Conservation (phyloP, 345 rosid species). For the Syzygium oleosum region DNA sequence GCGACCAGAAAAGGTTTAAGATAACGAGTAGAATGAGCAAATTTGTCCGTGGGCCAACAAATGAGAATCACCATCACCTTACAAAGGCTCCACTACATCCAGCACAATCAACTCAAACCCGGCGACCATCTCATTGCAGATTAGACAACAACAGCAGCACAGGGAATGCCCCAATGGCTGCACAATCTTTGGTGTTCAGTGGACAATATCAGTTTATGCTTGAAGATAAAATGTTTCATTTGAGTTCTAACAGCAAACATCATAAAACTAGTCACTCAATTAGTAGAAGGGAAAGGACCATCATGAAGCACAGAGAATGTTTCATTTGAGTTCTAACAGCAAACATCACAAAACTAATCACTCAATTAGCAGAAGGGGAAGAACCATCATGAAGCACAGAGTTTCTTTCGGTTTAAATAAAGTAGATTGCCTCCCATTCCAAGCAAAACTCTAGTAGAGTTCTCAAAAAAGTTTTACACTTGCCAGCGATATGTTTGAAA, state of each 20-base stretch:
- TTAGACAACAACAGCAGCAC: fast-evolving
- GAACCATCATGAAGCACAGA: too few relatives aligned
- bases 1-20: not conserved
- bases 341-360: not conserved
- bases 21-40: not conserved
- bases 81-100: not conserved
- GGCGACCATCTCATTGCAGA: not conserved
- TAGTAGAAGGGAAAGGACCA: not conserved
- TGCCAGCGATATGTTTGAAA: too few relatives aligned
- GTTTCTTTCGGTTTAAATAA: not conserved
- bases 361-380: not conserved
- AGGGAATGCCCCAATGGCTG: not conserved
- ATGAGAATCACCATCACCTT: not conserved
- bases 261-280: not conserved
- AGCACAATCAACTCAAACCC: not conserved
- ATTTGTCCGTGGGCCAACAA: not conserved
- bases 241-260: not conserved
- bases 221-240: too few relatives aligned
- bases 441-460: too few relatives aligned
- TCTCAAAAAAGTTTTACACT: too few relatives aligned
- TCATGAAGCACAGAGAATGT: not conserved
- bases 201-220: not conserved
- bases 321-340: not conserved
- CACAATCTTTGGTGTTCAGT: not conserved
- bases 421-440: too few relatives aligned